Conservation (phyloP, 1,284 basidiomycete genomes). For the Boletus hoseneyae region DNA sequence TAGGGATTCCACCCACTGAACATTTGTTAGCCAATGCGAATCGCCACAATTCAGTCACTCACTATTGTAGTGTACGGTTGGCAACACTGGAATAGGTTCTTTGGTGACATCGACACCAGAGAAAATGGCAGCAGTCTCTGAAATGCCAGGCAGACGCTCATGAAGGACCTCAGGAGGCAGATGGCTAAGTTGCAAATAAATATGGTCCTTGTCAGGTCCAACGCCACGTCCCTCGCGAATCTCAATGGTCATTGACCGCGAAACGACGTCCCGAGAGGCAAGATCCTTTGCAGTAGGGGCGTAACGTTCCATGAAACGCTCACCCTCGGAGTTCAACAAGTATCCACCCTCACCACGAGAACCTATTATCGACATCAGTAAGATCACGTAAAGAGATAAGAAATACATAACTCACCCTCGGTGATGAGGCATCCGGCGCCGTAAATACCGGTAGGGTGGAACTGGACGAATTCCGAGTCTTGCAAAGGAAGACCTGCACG, state of each 20-base stretch:
- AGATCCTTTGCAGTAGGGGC: slow-evolving; percentile 99
- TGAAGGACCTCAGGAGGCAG: slow-evolving; percentile 94
- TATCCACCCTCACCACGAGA: slow-evolving; percentile 99
- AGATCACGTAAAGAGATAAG: slow-evolving; percentile 4
- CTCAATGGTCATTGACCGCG: slow-evolving; percentile 98
- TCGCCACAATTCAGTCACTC: slow-evolving; percentile 29
- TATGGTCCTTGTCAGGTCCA: slow-evolving; percentile 97
- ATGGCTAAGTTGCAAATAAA: slow-evolving; percentile 97
- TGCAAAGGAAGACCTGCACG: slow-evolving; percentile 96
- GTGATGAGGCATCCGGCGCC: slow-evolving; percentile 99
- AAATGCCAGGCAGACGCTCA: slow-evolving; percentile 98
- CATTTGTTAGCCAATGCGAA: slow-evolving; percentile 18
- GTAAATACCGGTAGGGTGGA: slow-evolving; percentile 99
- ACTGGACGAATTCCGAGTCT: slow-evolving; percentile 99
- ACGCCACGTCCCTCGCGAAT: slow-evolving; percentile 99
- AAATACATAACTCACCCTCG: slow-evolving; percentile 59
- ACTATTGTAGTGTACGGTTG: slow-evolving; percentile 97
- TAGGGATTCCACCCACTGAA: slow-evolving; percentile 98
- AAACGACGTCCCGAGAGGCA: slow-evolving; percentile 98
- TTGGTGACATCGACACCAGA: slow-evolving; percentile 99
- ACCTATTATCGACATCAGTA: slow-evolving; percentile 44
- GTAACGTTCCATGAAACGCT: slow-evolving; percentile 99
- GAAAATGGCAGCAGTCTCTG: slow-evolving; percentile 99
- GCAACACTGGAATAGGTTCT: slow-evolving; percentile 96
- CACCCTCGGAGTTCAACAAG: slow-evolving; percentile 97